Base-by-base conservation (phyloP, 768 basidiomycete genomes). In the Cystobasidium tubakii region DNA sequence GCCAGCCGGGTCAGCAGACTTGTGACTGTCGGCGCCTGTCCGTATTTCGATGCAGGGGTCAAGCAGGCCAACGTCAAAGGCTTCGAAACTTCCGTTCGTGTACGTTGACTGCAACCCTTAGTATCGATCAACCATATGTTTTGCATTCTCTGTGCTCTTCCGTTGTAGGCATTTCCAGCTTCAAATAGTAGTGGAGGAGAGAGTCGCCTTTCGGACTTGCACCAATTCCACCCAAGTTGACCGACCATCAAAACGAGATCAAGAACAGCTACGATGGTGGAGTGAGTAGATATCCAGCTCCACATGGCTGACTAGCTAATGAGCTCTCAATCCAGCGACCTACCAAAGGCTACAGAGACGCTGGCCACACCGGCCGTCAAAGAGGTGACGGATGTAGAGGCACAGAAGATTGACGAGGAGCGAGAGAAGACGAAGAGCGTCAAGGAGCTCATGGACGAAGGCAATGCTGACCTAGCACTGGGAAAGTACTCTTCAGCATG, bases 401-500 rank as follows among this genome's bases (percentile, higher is more conserved):
- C 33, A 36, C 69, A 36, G 69, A 36, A 36, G 55, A 60, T 60
- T 31, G 69, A 57, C 36, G 34, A 55, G n/a, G 69, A 60, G 34
- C 25, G 15, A 6, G 69, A 71, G 29, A 55, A 34, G 23, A 55
- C 21, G 12, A 71, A 71, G 55, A 55, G 36, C 50, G 53, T 53
- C 21, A 73, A 73, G 31, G 66, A 78, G 44, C 71, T 74, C 62
- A 67, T 77, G 46, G 76, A 74, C 1, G 74, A 50, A 17, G 77
- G 76, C 13, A 70, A 70, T 50, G 62, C 57, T 23, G 90, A 91
- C 1, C 90, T 91, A 81, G 91, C 92, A 33, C 86, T 93, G 79
- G 86, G 85, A 80, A 90, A 91, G 81, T 93, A 87, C 77, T 90
- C 92, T 77, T 87, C 91, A 78, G 89, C 92, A 0, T 87, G 91